Conservation (phyloP, 2,329 filamentous ascomycete species). For the Fusarium coicis region DNA sequence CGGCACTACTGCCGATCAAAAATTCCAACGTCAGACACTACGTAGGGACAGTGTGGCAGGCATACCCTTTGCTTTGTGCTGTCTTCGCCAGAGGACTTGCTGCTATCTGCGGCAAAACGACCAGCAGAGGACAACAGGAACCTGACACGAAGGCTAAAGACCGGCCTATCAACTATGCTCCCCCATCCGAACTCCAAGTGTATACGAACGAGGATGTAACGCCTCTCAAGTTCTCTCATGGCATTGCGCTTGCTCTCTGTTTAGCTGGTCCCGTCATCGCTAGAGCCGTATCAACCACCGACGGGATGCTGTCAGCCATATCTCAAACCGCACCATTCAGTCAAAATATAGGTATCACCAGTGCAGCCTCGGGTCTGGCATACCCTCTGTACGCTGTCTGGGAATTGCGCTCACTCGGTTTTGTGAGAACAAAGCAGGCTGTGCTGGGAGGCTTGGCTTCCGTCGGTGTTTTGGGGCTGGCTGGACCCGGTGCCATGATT, state of each 20-base stretch:
- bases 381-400: not conserved
- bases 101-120: accelerated
- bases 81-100: not conserved
- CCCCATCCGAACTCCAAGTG: not conserved
- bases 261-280: not conserved
- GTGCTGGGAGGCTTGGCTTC: not conserved
- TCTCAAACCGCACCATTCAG: accelerated
- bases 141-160: not conserved
- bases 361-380: not conserved
- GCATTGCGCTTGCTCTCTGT: not conserved
- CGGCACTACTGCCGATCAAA: not conserved
- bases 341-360: accelerated
- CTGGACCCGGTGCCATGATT: not conserved
- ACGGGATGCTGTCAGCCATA: not conserved
- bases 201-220: not conserved
- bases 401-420: not conserved
- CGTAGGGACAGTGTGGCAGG: accelerated
- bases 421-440: not conserved
- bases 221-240: not conserved
- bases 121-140: accelerated
- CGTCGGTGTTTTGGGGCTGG: accelerated
- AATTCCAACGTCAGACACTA: not conserved
- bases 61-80: not conserved
- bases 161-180: not conserved
- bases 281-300: accelerated